Conservation (phyloP, 2,329 filamentous ascomycete genomes). For the Fusarium burgessii region DNA sequence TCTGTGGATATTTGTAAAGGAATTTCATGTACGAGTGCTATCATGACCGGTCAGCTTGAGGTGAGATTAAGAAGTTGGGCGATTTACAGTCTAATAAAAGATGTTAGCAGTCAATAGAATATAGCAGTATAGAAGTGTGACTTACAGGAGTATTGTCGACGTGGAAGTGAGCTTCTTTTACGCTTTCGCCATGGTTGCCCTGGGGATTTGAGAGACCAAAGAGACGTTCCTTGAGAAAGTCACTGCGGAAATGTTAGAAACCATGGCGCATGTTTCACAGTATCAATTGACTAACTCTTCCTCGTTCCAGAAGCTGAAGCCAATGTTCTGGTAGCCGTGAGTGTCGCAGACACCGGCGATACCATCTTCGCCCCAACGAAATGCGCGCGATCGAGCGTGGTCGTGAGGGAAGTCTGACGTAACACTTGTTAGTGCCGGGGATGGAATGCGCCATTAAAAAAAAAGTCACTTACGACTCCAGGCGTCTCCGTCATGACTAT, state of each 20-base stretch:
- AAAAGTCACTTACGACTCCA: constrained; percentile 82
- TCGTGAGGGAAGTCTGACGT: constrained; percentile 89
- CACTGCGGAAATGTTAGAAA: constrained; percentile 67
- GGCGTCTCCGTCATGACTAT: constrained; percentile 88
- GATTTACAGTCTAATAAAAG: constrained; percentile 58
- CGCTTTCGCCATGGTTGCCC: constrained; percentile 95
- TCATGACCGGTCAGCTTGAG: constrained; percentile 26
- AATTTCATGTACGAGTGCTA: constrained; percentile 99
- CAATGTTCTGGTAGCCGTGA: constrained; percentile 91
- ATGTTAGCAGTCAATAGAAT: constrained; percentile 39
- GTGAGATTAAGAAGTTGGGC: not conserved
- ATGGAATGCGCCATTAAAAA: not conserved
- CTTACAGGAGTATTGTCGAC: constrained; percentile 87
- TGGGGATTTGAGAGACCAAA: constrained; percentile 97
- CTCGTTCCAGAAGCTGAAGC: constrained; percentile 97
- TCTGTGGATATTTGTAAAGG: constrained; percentile 97
- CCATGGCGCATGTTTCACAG: not conserved
- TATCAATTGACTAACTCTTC: constrained; percentile 74
- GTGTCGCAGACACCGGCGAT: constrained; percentile 95
- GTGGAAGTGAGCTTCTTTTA: constrained; percentile 98
- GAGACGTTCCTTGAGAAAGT: constrained; percentile 92
- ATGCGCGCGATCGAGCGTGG: constrained; percentile 87
- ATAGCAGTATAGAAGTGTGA: constrained; percentile 44
- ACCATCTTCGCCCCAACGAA: constrained; percentile 96
- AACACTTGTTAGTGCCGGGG: constrained; percentile 30